Percentiles rank a stretch among this genome's conserved stretches.
Evolutionary conservation across 2,329 filamentous ascomycete genomes (phyloP).

Genomic region (Dactylellina parvicollis): DNA sequence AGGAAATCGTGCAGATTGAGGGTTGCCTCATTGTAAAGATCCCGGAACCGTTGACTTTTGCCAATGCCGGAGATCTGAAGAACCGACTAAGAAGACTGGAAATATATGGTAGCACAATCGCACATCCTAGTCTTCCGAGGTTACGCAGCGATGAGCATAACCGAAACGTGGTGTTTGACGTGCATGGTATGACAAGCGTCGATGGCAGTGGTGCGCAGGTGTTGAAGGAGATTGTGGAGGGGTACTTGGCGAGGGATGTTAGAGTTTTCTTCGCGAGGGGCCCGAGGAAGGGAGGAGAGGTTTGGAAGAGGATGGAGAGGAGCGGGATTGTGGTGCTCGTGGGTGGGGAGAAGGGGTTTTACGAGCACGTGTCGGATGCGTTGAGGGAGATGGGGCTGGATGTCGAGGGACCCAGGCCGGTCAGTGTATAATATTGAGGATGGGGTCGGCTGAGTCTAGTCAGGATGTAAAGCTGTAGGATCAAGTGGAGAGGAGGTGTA

Average conservation of each 20-base stretch:
- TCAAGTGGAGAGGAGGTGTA: not conserved
- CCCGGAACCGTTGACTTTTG: slow-evolving; percentile 93
- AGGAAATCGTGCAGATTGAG: slow-evolving; percentile 85
- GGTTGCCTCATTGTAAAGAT: slow-evolving; percentile 92
- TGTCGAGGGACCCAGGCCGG: slow-evolving; percentile 56
- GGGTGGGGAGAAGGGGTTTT: slow-evolving; percentile 81
- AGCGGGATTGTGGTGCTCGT: slow-evolving; percentile 87
- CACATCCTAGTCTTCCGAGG: slow-evolving; percentile 86
- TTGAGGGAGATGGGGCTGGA: slow-evolving; percentile 76
- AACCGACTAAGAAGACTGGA: slow-evolving; percentile 83
- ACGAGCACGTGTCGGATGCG: slow-evolving; percentile 84
- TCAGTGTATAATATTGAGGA: slow-evolving; percentile 39
- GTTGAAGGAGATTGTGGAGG: slow-evolving; percentile 83
- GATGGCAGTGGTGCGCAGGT: slow-evolving; percentile 95
- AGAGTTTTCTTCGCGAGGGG: slow-evolving; percentile 69
- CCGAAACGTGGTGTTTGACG: slow-evolving; percentile 93
- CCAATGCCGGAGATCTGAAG: slow-evolving; percentile 93
- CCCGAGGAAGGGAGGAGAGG: slow-evolving; percentile 60
- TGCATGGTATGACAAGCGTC: slow-evolving; percentile 94
- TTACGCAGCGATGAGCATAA: slow-evolving; percentile 81
- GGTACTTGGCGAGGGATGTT: slow-evolving; percentile 80
- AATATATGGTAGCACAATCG: slow-evolving; percentile 83
- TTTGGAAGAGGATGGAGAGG: slow-evolving; percentile 77
- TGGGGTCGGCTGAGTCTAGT: too few relatives aligned
- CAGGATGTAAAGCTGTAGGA: too few relatives aligned